Evolutionary conservation across 129 eudicot genomes (phyloP).

Genomic region (Scalesia atractyloides): DNA sequence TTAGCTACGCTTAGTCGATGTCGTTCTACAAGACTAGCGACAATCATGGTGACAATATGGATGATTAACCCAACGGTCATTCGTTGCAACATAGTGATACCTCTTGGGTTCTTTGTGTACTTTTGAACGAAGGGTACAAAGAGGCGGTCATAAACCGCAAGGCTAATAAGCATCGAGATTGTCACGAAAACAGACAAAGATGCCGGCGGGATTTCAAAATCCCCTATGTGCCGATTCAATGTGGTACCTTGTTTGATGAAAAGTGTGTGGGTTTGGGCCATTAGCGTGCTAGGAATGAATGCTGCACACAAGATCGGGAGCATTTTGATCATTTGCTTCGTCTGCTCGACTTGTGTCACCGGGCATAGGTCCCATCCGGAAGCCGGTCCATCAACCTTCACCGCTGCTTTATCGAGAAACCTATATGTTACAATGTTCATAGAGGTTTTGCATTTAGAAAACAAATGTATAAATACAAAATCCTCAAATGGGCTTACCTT

Average conservation of each 20-base stretch:
- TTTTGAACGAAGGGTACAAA: conserved; percentile 48
- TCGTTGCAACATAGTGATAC: conserved; percentile 66
- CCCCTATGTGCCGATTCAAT: conserved; percentile 48
- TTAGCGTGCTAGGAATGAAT: conserved; percentile 52
- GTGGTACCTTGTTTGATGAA: conserved; percentile 73
- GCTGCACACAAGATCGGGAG: conserved; percentile 49
- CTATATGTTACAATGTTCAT: conserved; percentile 19
- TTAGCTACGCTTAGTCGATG: conserved; percentile 36
- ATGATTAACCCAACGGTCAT: conserved; percentile 53
- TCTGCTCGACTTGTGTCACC: conserved; percentile 68
- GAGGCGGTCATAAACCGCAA: conserved; percentile 56
- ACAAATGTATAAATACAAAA: neutral
- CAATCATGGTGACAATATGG: conserved; percentile 43
- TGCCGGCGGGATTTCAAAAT: conserved; percentile 70
- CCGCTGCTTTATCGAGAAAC: conserved; percentile 59
- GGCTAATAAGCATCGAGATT: conserved; percentile 49
- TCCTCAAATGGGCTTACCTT: conserved; percentile 22
- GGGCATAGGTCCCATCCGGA: conserved; percentile 54
- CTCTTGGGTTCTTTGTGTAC: conserved; percentile 64
- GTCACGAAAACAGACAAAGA: conserved; percentile 50
- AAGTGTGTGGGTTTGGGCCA: conserved; percentile 52
- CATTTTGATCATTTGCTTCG: conserved; percentile 70
- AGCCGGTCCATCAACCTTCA: conserved; percentile 22
- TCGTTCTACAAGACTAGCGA: conserved; percentile 49
- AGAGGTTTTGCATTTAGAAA: neutral